These are phyloP conservation scores for Arthrobotrys megalospora DNA, from an alignment of 2,329 filamentous ascomycete species.

Conservation along the genomic window DNA sequence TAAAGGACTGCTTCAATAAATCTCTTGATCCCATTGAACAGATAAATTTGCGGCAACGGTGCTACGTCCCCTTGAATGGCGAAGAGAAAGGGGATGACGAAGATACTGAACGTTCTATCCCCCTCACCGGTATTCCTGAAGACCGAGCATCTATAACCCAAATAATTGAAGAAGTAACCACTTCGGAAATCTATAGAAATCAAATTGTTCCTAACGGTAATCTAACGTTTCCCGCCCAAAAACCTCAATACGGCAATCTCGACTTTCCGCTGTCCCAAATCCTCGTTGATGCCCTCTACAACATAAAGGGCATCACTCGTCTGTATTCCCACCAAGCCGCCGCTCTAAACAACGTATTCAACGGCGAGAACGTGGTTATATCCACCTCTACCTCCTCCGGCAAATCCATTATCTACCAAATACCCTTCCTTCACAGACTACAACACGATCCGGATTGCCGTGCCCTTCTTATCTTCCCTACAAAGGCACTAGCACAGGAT, in stretches of 20 bases:
- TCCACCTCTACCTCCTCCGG: conserved; percentile 96
- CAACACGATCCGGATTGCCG: conserved; percentile 82
- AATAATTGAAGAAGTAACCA: conserved; percentile 86
- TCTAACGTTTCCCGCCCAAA: conserved; percentile 88
- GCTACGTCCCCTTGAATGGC: conserved; percentile 67
- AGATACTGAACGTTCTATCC: not conserved
- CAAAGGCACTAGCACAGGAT: conserved; percentile 95
- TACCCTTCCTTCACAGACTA: conserved; percentile 89
- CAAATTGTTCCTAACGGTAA: conserved; percentile 96
- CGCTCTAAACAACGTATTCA: conserved; percentile 88
- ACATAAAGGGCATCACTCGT: conserved; percentile 85
- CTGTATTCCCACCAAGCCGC: conserved; percentile 94
- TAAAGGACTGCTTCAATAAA: conserved; percentile 79
- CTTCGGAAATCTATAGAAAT: conserved; percentile 86
- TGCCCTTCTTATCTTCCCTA: conserved; percentile 98
- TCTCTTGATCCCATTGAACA: conserved; percentile 77
- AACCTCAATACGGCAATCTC: conserved; percentile 84
- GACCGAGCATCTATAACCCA: conserved; percentile 85
- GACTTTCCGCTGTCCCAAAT: conserved; percentile 89
- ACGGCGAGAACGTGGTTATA: conserved; percentile 89
- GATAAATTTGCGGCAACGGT: conserved; percentile 73
- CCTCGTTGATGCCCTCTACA: conserved; percentile 96
- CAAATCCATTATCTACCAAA: conserved; percentile 97
- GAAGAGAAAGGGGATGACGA: conserved; percentile 61
- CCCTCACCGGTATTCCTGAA: conserved; percentile 78